Percentiles rank a stretch among this genome's conserved stretches.
These are phyloP conservation scores for Stemphylium beticola DNA, from an alignment of 2,329 filamentous ascomycete genomes.

Conservation along the genomic window DNA sequence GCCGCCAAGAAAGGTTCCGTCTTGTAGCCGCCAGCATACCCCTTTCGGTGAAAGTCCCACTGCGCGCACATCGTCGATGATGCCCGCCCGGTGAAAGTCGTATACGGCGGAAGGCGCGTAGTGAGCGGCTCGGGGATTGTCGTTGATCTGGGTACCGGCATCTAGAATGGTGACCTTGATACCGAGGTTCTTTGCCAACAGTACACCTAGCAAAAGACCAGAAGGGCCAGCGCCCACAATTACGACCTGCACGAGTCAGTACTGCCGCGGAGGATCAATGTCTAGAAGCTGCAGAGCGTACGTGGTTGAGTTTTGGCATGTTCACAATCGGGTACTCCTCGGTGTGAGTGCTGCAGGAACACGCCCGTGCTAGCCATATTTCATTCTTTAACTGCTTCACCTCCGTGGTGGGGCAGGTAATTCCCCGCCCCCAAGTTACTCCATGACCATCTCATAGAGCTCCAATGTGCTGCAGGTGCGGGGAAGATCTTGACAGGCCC, in stretches of 20 bases:
- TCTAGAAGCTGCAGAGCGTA: constrained; percentile 15
- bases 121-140: constrained; percentile 67
- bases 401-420: constrained; percentile 25
- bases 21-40: constrained; percentile 54
- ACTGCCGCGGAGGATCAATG: not conserved
- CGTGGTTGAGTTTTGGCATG: constrained; percentile 44
- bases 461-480: constrained; percentile 15
- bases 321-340: constrained; percentile 3
- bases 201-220: constrained; percentile 49
- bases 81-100: constrained; percentile 64
- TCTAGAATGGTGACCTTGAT: constrained; percentile 64
- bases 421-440: constrained; percentile 15
- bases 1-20: constrained; percentile 40
- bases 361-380: constrained; percentile 4
- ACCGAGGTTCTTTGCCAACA: constrained; percentile 58
- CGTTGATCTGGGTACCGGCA: constrained; percentile 60
- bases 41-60: constrained; percentile 52
- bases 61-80: constrained; percentile 59
- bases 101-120: constrained; percentile 65
- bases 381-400: constrained; percentile 6
- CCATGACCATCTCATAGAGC: constrained; percentile 10
- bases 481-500: constrained; percentile 22
- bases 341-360: constrained; percentile 7
- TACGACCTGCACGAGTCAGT: constrained; percentile 32
- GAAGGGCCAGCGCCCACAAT: constrained; percentile 44